These are phyloP conservation scores for Cystofilobasidium bisporidii DNA, from an alignment of 768 basidiomycete genomes.

Conservation along the genomic window DNA sequence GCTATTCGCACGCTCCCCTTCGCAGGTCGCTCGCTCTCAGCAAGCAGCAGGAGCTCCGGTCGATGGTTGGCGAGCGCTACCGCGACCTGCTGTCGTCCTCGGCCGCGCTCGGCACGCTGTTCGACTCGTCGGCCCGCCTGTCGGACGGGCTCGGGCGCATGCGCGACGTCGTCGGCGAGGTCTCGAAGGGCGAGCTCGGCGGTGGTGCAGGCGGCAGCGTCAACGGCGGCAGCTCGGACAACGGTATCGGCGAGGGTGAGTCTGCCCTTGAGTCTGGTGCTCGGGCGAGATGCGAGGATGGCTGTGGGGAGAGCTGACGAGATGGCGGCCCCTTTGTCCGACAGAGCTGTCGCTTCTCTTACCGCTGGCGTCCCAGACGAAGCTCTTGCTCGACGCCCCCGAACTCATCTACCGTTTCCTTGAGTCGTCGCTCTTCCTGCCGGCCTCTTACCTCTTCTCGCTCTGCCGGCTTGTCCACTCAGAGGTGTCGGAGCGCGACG, in stretches of 20 bases:
- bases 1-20: too few relatives aligned
- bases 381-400: constrained; percentile 27
- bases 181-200: neutral
- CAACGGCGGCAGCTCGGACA: constrained; percentile 11
- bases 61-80: constrained; percentile 27
- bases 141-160: constrained; percentile 23
- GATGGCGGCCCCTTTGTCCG: neutral
- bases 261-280: neutral
- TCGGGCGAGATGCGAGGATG: neutral
- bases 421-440: constrained; percentile 21
- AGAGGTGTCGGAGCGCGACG: neutral
- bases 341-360: constrained; percentile 22
- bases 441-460: constrained; percentile 23
- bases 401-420: constrained; percentile 27
- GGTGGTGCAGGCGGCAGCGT: constrained; percentile 6
- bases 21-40: constrained; percentile 15
- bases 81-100: constrained; percentile 28
- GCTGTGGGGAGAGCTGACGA: too few relatives aligned
- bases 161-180: constrained; percentile 21
- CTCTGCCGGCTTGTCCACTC: constrained; percentile 23
- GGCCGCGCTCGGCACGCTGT: constrained; percentile 24
- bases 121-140: constrained; percentile 15
- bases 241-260: constrained; percentile 18
- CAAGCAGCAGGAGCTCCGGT: constrained; percentile 25
- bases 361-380: constrained; percentile 22